Percentiles rank a stretch among this genome's conserved stretches.
phyloP scores from a whole-genome alignment of 345 rosid species.

The Eutrema yunnanense region DNA sequence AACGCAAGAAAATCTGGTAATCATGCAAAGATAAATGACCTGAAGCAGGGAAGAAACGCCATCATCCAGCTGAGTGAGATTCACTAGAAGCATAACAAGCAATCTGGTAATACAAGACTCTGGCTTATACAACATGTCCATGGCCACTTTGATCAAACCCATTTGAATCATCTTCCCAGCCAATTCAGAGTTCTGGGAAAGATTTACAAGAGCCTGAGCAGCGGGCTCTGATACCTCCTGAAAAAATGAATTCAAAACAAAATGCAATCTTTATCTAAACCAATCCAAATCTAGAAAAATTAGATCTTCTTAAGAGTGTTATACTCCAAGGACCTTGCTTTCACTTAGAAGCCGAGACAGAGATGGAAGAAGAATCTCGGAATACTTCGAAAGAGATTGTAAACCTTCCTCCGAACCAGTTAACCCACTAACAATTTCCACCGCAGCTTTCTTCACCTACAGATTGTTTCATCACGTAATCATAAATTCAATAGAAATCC shows the following conservation, averaged over 20 bases:
- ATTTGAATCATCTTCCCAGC: slow-evolving; percentile 61
- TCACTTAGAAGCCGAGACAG: slow-evolving; percentile 55
- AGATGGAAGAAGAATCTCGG: slow-evolving; percentile 48
- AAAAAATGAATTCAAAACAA: neutral
- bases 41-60: slow-evolving; percentile 83
- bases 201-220: slow-evolving; percentile 82
- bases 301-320: neutral
- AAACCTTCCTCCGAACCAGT: slow-evolving; percentile 85
- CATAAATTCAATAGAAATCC: neutral
- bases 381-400: slow-evolving; percentile 52
- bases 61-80: slow-evolving; percentile 73
- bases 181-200: slow-evolving; percentile 63
- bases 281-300: neutral
- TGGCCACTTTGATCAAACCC: slow-evolving; percentile 54
- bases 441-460: slow-evolving; percentile 86
- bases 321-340: slow-evolving; percentile 44
- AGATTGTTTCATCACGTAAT: neutral
- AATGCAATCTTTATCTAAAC: neutral
- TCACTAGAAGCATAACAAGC: slow-evolving; percentile 87
- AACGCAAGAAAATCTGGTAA: neutral
- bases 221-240: slow-evolving; percentile 90
- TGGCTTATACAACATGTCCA: slow-evolving; percentile 72
- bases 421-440: slow-evolving; percentile 71
- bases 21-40: slow-evolving; percentile 38
- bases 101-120: slow-evolving; percentile 47